Evolutionary conservation across 2,329 filamentous ascomycete genomes (phyloP).

Genomic region (Hypoxylon sp.): DNA sequence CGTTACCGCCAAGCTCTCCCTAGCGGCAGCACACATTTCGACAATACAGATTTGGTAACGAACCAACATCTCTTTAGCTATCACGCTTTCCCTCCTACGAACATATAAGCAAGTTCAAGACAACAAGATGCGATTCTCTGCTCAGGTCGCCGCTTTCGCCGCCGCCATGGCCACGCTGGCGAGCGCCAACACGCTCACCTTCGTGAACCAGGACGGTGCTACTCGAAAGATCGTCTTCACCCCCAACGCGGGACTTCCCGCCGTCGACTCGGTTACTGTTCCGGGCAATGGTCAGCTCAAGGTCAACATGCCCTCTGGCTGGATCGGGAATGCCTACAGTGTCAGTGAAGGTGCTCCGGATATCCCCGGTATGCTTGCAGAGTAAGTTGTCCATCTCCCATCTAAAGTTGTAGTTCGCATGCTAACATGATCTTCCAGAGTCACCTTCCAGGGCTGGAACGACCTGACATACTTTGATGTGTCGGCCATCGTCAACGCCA

Average conservation of each 20-base stretch:
- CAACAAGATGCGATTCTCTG: conserved; percentile 65
- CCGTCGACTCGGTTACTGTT: conserved; percentile 52
- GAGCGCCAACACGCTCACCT: conserved; percentile 61
- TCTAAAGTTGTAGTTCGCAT: background rate
- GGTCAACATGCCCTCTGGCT: conserved; percentile 53
- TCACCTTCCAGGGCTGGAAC: conserved; percentile 57
- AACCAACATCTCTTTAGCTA: conserved; percentile 19
- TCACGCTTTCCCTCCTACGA: conserved; percentile 31
- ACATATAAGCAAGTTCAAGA: conserved; percentile 30
- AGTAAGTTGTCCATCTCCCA: conserved; percentile 42
- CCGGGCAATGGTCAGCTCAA: conserved; percentile 49
- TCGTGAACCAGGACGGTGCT: conserved; percentile 64
- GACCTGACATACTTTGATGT: conserved; percentile 65
- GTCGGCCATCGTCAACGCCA: conserved; percentile 63
- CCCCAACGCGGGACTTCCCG: conserved; percentile 48
- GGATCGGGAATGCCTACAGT: conserved; percentile 61
- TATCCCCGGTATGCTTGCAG: conserved; percentile 60
- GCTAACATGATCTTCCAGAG: conserved; percentile 34
- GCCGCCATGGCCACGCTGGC: conserved; percentile 53
- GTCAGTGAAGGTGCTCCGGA: conserved; percentile 54
- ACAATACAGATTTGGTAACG: conserved; percentile 20
- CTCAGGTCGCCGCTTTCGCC: conserved; percentile 53
- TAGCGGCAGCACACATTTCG: conserved; percentile 15
- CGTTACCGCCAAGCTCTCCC: conserved; percentile 17
- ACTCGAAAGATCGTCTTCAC: conserved; percentile 62